Conservation (phyloP, 768 basidiomycete genomes). For the Termitomyces sp. region DNA sequence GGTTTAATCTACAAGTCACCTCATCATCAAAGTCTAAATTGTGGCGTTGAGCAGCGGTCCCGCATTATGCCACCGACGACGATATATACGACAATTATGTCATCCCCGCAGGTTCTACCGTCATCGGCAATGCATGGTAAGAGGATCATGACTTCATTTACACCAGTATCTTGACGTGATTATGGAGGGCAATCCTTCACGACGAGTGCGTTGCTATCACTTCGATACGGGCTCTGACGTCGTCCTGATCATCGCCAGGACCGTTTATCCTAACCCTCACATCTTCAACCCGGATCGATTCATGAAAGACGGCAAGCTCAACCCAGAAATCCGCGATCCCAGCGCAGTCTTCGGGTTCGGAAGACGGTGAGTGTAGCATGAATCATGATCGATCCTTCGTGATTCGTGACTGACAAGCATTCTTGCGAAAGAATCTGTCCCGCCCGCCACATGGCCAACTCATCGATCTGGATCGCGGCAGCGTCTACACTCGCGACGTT, state of each 20-base stretch:
- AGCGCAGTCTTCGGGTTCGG: conserved; percentile 16
- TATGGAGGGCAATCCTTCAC: conserved; percentile 27
- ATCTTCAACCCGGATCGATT: conserved; percentile 33
- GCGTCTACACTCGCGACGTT: conserved; percentile 24
- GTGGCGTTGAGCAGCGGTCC: conserved; percentile 17
- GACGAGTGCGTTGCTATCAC: conserved; percentile 14
- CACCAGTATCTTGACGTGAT: background rate
- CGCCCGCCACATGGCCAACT: conserved; percentile 25
- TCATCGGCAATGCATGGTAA: conserved; percentile 27
- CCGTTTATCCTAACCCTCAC: conserved; percentile 24
- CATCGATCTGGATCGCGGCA: conserved; percentile 23
- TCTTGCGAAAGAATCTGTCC: conserved; percentile 20
- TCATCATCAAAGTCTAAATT: background rate
- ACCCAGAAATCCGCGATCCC: conserved; percentile 11
- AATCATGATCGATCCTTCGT: background rate
- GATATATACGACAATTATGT: conserved; percentile 29
- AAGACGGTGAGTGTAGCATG: conserved; percentile 13
- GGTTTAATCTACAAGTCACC: conserved; percentile 16
- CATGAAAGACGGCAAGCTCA: conserved; percentile 20
- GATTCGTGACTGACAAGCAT: background rate
- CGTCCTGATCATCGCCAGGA: background rate
- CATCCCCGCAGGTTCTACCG: conserved; percentile 27
- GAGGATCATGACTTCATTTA: background rate
- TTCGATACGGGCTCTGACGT: background rate
- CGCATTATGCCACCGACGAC: conserved; percentile 23